phyloP scores from a whole-genome alignment of 306 rosid genomes.

The Vachellia collinsii region DNA sequence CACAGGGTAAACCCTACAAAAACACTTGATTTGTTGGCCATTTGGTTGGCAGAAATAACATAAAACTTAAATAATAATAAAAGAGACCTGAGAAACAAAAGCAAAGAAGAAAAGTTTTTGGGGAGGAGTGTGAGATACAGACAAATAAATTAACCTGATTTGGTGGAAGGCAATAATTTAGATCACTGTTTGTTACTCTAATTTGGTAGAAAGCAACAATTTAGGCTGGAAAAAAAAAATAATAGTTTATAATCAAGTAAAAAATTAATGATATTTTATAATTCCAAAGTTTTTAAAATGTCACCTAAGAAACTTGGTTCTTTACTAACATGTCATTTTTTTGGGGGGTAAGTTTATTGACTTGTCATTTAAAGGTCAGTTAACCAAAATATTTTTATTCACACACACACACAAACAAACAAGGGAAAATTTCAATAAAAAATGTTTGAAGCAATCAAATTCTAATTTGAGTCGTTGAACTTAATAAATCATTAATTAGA shows the following conservation, averaged over 20 bases:
- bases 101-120: conserved; percentile 19
- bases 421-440: too few relatives aligned
- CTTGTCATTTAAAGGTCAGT: background rate
- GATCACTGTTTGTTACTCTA: conserved; percentile 5
- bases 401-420: too few relatives aligned
- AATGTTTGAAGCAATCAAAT: too few relatives aligned
- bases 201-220: background rate
- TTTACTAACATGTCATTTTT: too few relatives aligned
- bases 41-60: background rate
- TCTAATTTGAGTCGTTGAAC: too few relatives aligned
- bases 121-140: conserved; percentile 28
- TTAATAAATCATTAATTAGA: too few relatives aligned
- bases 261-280: background rate
- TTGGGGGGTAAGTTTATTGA: background rate
- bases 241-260: too few relatives aligned
- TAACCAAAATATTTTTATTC: too few relatives aligned
- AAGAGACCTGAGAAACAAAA: background rate
- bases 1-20: background rate
- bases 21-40: background rate
- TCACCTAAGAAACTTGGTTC: too few relatives aligned
- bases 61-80: conserved; percentile 5
- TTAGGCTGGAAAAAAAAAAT: background rate
- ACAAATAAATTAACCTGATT: conserved; percentile 32
- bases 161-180: conserved; percentile 36
- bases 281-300: too few relatives aligned